Evolutionary conservation across 2,329 filamentous ascomycete genomes (phyloP).

Genomic region (Dissoconium aciculare): DNA sequence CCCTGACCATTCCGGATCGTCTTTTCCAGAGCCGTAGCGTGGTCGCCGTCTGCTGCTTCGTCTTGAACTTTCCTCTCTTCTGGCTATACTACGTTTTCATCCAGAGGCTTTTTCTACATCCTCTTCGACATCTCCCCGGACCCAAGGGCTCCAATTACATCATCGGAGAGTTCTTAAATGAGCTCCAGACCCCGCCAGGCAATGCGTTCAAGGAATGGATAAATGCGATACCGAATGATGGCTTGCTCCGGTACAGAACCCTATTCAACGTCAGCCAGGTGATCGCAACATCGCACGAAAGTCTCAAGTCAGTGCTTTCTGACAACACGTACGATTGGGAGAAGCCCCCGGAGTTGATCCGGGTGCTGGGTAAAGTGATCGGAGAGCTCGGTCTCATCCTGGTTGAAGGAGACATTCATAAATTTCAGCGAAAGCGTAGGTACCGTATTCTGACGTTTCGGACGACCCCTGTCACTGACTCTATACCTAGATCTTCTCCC

Average conservation of each 20-base stretch:
- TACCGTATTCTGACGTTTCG: too few relatives aligned
- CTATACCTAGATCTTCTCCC: conserved; percentile 53
- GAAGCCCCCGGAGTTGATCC: conserved; percentile 31
- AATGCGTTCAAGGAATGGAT: conserved; percentile 22
- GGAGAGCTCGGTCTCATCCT: conserved; percentile 36
- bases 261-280: conserved; percentile 27
- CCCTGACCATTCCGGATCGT: too few relatives aligned
- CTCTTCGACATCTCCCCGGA: conserved; percentile 27
- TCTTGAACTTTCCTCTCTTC: neutral
- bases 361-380: conserved; percentile 34
- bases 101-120: conserved; percentile 27
- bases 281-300: conserved; percentile 26
- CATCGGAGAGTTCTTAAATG: conserved; percentile 24
- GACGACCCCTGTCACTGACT: too few relatives aligned
- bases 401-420: conserved; percentile 37
- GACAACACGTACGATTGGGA: conserved; percentile 40
- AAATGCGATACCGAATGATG: conserved; percentile 27
- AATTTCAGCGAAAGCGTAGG: conserved; percentile 42
- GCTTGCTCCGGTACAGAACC: conserved; percentile 27
- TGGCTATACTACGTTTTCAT: conserved; percentile 11
- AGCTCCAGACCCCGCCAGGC: conserved; percentile 24
- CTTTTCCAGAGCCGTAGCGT: too few relatives aligned
- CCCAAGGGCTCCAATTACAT: conserved; percentile 16
- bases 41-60: neutral
- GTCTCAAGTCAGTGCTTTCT: conserved; percentile 37